Percentiles rank a stretch among this genome's conserved stretches.
These are phyloP conservation scores for Dothideomycetes sp. DNA, from an alignment of 2,329 filamentous ascomycete species.

Conservation along the genomic window DNA sequence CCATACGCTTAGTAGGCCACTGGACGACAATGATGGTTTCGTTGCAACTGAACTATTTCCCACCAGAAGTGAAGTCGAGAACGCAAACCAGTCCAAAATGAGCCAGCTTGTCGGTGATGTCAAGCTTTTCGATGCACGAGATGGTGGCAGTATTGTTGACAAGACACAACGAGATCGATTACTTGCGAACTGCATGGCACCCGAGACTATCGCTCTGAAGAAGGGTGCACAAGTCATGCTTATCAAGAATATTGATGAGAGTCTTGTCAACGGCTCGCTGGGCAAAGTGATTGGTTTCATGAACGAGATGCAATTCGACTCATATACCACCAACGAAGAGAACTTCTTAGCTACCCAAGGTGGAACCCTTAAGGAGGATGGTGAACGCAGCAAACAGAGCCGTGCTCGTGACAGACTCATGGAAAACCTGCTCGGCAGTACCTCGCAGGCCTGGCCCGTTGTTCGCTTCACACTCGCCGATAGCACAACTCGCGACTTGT, in stretches of 20 bases:
- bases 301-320: constrained; percentile 54
- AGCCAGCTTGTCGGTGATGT: constrained; percentile 58
- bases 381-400: constrained; percentile 23
- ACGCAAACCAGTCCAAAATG: constrained; percentile 70
- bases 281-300: constrained; percentile 79
- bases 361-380: constrained; percentile 35
- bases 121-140: constrained; percentile 62
- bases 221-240: constrained; percentile 96
- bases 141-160: constrained; percentile 62
- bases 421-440: constrained; percentile 38
- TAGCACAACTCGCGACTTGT: constrained; percentile 63
- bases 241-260: constrained; percentile 98
- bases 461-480: constrained; percentile 77
- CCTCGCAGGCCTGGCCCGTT: constrained; percentile 61
- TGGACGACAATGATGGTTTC: constrained; percentile 60
- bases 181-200: constrained; percentile 86
- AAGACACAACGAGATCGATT: constrained; percentile 63
- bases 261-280: constrained; percentile 85
- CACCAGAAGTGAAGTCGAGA: constrained; percentile 80
- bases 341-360: constrained; percentile 40
- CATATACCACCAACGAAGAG: constrained; percentile 50
- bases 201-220: constrained; percentile 69
- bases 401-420: constrained; percentile 43
- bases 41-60: constrained; percentile 90
- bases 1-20: constrained; percentile 57